Base-by-base conservation (phyloP, 2,329 filamentous ascomycete genomes). In the Paracamarosporium sp. region DNA sequence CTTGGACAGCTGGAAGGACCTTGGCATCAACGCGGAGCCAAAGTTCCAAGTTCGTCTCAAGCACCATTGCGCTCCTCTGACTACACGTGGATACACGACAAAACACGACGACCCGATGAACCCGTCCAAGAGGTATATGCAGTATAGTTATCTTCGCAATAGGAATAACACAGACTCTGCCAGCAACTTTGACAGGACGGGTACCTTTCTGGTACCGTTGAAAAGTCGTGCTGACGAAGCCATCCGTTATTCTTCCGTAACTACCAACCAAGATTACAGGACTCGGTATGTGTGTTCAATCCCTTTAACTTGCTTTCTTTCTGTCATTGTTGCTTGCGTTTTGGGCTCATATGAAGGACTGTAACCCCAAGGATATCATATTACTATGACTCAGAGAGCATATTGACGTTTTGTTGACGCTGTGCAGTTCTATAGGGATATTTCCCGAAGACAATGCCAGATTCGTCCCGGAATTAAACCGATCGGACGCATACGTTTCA, bases 1-100 rank as follows among this genome's bases (percentile, higher is more conserved):
- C 13, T 46, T 71, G 0, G 55, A 70, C 33, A 68, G 62, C 31
- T 52, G 55, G n/a, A n/a, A 50, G 1, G 50, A 71, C 47, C 51
- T 72, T 11, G 69, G 68, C 0, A 22, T 71, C 30, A 70, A 68
- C 31, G 53, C 47, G 1, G 57, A 63, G 1, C 55, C 53, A 15
- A 55, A 51, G 5, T 44, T 62, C n/a, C 11, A 31, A 3, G 35
- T 50, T n/a, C 53, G 60, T 7, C 24, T 50, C 6, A 40, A 50
- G 5, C 30, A 43, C 2, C 27, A 43, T 7, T 65, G 63, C 25
- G 65, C 63, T 1, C 56, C 62, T 24, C 20, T 63, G 8, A 9
- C 36, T 1, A 60, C 53, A 5, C 24, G 56, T 15, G 54, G 55
- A 11, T 60, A 50, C 31, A 50, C n/a, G 11, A 2, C 27, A 8